phyloP scores from a whole-genome alignment of 2,329 filamentous ascomycete species.

The Rhytidhysteron rufulum region DNA sequence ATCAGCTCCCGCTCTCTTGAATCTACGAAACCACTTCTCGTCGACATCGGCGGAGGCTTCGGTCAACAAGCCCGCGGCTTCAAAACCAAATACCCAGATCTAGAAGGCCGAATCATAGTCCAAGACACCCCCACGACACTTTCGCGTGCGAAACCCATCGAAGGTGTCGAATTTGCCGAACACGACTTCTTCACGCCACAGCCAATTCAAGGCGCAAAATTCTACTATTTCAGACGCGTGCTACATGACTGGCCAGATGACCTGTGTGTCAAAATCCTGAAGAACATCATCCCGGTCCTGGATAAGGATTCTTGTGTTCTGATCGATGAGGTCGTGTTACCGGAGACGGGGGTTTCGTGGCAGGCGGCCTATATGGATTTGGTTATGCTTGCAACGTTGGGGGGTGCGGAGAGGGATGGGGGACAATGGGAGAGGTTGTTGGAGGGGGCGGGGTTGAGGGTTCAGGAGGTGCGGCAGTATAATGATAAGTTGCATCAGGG shows the following conservation, averaged over 20 bases:
- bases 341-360: slow-evolving; percentile 25
- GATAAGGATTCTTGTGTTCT: slow-evolving; percentile 23
- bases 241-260: slow-evolving; percentile 32
- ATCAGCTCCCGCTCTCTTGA: slow-evolving; percentile 13
- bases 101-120: slow-evolving; percentile 18
- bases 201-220: slow-evolving; percentile 23
- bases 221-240: slow-evolving; percentile 30
- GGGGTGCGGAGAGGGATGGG: slow-evolving; percentile 22
- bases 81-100: slow-evolving; percentile 12
- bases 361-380: slow-evolving; percentile 26
- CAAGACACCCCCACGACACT: slow-evolving; percentile 25
- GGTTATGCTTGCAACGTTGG: slow-evolving; percentile 20
- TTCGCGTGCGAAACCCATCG: slow-evolving; percentile 8
- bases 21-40: slow-evolving; percentile 17
- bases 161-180: slow-evolving; percentile 23
- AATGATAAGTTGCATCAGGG: slow-evolving; percentile 17
- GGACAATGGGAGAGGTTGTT: slow-evolving; percentile 17
- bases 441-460: slow-evolving; percentile 19
- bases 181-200: slow-evolving; percentile 33
- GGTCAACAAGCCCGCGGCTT: slow-evolving; percentile 22
- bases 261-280: slow-evolving; percentile 23
- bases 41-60: slow-evolving; percentile 31
- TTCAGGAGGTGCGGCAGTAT: slow-evolving; percentile 22
- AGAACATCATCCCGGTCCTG: slow-evolving; percentile 22
- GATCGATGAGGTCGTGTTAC: slow-evolving; percentile 29